Base-by-base conservation (phyloP, 2,329 filamentous ascomycete genomes). In the Cryphonectria naterciae region DNA sequence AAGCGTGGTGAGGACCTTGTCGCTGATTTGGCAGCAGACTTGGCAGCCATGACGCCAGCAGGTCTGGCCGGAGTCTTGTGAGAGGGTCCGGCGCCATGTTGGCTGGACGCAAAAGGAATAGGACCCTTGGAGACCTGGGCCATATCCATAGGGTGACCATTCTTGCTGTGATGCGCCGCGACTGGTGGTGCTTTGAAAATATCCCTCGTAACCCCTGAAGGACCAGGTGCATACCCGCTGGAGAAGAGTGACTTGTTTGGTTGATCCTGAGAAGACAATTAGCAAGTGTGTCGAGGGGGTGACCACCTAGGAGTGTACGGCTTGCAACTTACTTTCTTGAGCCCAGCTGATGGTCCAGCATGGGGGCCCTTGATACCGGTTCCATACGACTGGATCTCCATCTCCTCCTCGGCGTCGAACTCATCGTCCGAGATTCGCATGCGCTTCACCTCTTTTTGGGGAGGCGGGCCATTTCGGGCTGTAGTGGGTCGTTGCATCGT, bases 111-210 rank as follows among this genome's bases (percentile, higher is more conserved):
- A 78, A 98, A 98, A 2, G 94, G 93, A 75, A 98, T 98, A 39
- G 92, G 90, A n/a, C 90, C 93, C 81, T 92, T 97, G 10, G 93
- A 93, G 72, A 95, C 91, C 78, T 95, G 93, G n/a, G 92, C 89
- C 89, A 95, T 94, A 75, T 96, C 93, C 77, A 94, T 84, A 1
- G 92, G 92, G 76, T 94, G 91, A 1, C 84, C 86, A 3, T 87
- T 82, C 79, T 92, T 91, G 75, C 89, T 87, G 74, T 93, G 91
- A 76, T 94, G 92, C 28, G 86, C 84, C 19, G 88, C 90, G 65
- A 92, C 86, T 22, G 88, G 89, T 8, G 88, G 89, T 10, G 87
- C 83, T 80, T 91, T 92, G 84, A 91, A 91, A 70, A 92, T 80
- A 75, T 88, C 84, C 77, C 86, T 81, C 76, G 86, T 80, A 76